Evolutionary conservation across 2,329 filamentous ascomycete species (phyloP).

Genomic region (Pezicula radicicola): DNA sequence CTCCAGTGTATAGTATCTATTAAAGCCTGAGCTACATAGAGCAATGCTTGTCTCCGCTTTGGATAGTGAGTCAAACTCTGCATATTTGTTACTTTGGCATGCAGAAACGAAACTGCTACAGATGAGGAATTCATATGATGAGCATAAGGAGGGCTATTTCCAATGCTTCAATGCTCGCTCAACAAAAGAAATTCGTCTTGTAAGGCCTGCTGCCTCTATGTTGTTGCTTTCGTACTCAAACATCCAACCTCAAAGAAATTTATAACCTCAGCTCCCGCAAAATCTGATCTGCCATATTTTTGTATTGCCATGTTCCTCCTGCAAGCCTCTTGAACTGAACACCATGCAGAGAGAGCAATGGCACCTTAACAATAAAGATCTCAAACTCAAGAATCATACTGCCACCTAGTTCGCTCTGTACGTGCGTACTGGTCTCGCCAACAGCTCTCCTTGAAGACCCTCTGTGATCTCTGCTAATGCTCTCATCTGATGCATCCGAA

Average conservation of each 20-base stretch:
- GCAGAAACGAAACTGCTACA: neutral
- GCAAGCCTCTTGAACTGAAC: constrained; percentile 98
- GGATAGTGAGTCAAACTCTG: neutral
- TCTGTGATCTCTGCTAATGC: constrained; percentile 53
- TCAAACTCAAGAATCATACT: constrained; percentile 88
- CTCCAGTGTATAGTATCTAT: neutral
- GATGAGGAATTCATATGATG: neutral
- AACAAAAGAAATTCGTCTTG: constrained; percentile 5
- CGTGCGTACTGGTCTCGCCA: constrained; percentile 88
- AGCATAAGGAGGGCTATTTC: neutral
- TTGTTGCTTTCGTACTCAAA: neutral
- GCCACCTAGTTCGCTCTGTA: constrained; percentile 83
- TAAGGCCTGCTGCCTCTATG: constrained; percentile 1
- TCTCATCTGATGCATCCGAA: constrained; percentile 83
- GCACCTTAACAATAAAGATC: constrained; percentile 96
- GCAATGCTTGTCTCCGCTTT: neutral
- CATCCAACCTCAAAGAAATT: neutral
- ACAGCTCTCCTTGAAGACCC: constrained; percentile 57
- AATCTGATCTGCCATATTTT: constrained; percentile 96
- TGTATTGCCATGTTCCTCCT: constrained; percentile 97
- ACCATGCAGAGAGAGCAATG: constrained; percentile 85
- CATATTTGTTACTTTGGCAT: neutral
- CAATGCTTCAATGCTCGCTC: neutral
- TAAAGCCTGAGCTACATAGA: neutral
- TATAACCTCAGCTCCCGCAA: constrained; percentile 74